A percentile compares a stretch with the other conserved stretches of the same genome.
Evolutionary conservation across 495 filamentous ascomycete species (phyloP).

Genomic region (Neurospora sp.): DNA sequence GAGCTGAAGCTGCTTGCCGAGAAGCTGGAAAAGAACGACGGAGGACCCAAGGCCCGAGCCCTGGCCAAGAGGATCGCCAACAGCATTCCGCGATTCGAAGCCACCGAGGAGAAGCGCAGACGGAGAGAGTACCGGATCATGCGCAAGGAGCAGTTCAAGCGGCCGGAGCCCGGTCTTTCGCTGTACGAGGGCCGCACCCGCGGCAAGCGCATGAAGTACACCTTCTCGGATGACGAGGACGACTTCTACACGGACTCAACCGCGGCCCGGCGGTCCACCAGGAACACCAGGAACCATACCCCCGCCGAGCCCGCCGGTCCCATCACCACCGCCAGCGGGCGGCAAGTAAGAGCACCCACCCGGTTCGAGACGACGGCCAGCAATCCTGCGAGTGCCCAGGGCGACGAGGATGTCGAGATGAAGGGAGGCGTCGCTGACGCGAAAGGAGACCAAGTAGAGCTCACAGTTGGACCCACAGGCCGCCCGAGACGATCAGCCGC

Average conservation of each 20-base stretch:
- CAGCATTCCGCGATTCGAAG: conserved; percentile 89
- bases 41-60: conserved; percentile 63
- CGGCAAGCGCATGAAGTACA: conserved; percentile 92
- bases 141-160: conserved; percentile 77
- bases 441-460: conserved; percentile 12
- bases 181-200: conserved; percentile 93
- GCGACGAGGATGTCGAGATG: conserved; percentile 23
- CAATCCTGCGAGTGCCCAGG: conserved; percentile 26
- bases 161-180: conserved; percentile 83
- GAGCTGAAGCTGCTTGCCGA: conserved; percentile 67
- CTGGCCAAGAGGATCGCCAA: conserved; percentile 67
- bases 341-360: conserved; percentile 68
- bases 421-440: conserved; percentile 1
- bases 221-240: conserved; percentile 84
- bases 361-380: conserved; percentile 63
- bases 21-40: conserved; percentile 64
- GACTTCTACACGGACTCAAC: conserved; percentile 61
- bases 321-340: conserved; percentile 80
- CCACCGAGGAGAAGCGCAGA: conserved; percentile 90
- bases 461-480: conserved; percentile 19
- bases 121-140: conserved; percentile 82
- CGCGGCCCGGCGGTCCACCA: conserved; percentile 55
- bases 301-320: conserved; percentile 62
- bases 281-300: conserved; percentile 62
- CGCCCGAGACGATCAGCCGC: conserved; percentile 33